These are phyloP conservation scores for Neoarthrinium moseri DNA, from an alignment of 2,329 filamentous ascomycete genomes.

Conservation along the genomic window DNA sequence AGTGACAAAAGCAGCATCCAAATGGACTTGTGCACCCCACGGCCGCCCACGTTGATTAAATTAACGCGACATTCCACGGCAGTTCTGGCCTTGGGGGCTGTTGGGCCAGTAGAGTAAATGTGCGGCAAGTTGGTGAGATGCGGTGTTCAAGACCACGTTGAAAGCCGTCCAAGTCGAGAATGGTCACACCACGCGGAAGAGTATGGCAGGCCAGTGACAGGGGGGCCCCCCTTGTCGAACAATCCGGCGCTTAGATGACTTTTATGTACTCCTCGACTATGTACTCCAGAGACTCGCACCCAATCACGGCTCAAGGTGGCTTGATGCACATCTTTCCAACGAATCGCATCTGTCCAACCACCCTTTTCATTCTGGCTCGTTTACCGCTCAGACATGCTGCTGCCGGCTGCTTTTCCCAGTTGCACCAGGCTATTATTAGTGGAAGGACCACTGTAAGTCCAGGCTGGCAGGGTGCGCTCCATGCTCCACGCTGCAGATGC, in stretches of 20 bases:
- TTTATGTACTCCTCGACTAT: too few species aligned
- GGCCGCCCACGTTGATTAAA: too few species aligned
- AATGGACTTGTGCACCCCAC: neutral
- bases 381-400: slow-evolving; percentile 17
- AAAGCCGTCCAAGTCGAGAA: neutral
- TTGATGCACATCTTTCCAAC: slow-evolving; percentile 21
- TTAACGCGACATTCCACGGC: too few species aligned
- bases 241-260: too few species aligned
- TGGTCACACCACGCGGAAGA: neutral
- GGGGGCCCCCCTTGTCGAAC: too few species aligned
- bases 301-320: slow-evolving; percentile 25
- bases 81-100: too few species aligned
- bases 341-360: slow-evolving; percentile 26
- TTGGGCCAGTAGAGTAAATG: too few species aligned
- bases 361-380: slow-evolving; percentile 17
- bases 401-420: slow-evolving; percentile 11
- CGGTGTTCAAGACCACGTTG: neutral
- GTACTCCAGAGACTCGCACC: slow-evolving; percentile 15
- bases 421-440: slow-evolving; percentile 30
- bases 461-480: slow-evolving; percentile 18
- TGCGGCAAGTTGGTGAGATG: neutral
- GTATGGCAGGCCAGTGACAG: slow-evolving; percentile 11
- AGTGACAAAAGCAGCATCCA: too few species aligned
- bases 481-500: slow-evolving; percentile 8
- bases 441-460: slow-evolving; percentile 17